These are phyloP conservation scores for Bombardia bombarda DNA, from an alignment of 495 filamentous ascomycete species.

Conservation along the genomic window DNA sequence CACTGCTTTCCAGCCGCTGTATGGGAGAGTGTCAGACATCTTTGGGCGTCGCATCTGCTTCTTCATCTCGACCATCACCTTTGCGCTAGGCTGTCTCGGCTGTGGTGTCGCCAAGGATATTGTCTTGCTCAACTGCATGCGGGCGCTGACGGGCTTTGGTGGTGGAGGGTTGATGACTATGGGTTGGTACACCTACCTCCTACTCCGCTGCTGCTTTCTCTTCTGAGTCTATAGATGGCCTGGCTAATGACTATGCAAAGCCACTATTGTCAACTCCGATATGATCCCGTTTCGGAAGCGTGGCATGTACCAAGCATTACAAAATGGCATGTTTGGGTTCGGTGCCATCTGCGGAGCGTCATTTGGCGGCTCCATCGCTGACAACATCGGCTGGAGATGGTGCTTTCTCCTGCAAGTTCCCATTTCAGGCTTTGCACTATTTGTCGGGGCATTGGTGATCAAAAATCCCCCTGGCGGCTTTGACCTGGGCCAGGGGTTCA, in stretches of 20 bases:
- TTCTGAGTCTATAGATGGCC: background rate
- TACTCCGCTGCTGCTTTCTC: too few species aligned
- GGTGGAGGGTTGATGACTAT: constrained; percentile 56
- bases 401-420: constrained; percentile 44
- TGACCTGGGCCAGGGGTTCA: constrained; percentile 13
- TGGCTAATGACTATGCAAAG: constrained; percentile 20
- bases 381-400: constrained; percentile 43
- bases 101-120: constrained; percentile 36
- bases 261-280: constrained; percentile 59
- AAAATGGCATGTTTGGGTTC: constrained; percentile 56
- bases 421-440: constrained; percentile 44
- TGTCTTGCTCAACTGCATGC: constrained; percentile 35
- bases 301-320: constrained; percentile 58
- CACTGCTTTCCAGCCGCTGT: constrained; percentile 51
- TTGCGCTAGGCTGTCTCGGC: constrained; percentile 38
- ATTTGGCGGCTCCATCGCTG: constrained; percentile 41
- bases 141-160: constrained; percentile 47
- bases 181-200: constrained; percentile 28
- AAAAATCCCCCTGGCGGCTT: constrained; percentile 29
- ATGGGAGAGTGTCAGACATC: constrained; percentile 41
- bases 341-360: constrained; percentile 41
- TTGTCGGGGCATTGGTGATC: constrained; percentile 47
- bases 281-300: constrained; percentile 55
- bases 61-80: constrained; percentile 38
- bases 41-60: constrained; percentile 46